Base-by-base conservation (phyloP, 768 basidiomycete species). In the Pulveroboletus ravenelii region DNA sequence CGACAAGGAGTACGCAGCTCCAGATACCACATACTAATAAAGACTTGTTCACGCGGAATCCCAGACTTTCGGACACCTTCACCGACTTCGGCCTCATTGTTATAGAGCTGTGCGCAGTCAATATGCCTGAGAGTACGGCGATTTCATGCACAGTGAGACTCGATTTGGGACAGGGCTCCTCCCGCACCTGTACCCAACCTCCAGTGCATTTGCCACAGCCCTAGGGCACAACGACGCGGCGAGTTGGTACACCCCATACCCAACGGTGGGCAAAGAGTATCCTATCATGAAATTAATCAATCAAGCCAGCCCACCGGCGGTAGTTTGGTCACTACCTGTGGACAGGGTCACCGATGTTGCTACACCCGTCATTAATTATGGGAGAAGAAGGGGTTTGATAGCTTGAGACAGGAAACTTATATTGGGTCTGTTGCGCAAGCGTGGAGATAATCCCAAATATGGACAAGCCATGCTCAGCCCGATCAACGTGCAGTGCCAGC, bases 51-150 rank as follows among this genome's bases (percentile, higher is more conserved):
- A 12, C 68, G 58, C 17, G 57, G 52, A 35, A 66, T 42, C 15
- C 49, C 54, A 38, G 52, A 57, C 10, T 14, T 51, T 41, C 59
- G 60, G 29, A 68, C 54, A 25, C 61, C 68, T 27, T 44, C 48
- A 1, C 66, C 68, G 20, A 69, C 62, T 42, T 55, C 51, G 3
- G 53, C 34, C 41, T 67, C 68, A 14, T 67, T 68, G 32, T 48
- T 27, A 23, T 63, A 66, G 31, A 12, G 51, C 15, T 58, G 65
- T 34, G 65, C 67, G 2, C 41, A 46, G 34, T 67, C 65, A 20
- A 67, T 47, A 25, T 66, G 63, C 46, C 67, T 67, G 18, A 10
- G 12, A 27, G 37, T n/a, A 47, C 37, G 8, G 29, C 1, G 20
- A 13, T n/a, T 30, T 13, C 30, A 39, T 10, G 34, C 31, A 15